phyloP scores from a whole-genome alignment of 1,284 basidiomycete genomes.

The Irpex sp. region DNA sequence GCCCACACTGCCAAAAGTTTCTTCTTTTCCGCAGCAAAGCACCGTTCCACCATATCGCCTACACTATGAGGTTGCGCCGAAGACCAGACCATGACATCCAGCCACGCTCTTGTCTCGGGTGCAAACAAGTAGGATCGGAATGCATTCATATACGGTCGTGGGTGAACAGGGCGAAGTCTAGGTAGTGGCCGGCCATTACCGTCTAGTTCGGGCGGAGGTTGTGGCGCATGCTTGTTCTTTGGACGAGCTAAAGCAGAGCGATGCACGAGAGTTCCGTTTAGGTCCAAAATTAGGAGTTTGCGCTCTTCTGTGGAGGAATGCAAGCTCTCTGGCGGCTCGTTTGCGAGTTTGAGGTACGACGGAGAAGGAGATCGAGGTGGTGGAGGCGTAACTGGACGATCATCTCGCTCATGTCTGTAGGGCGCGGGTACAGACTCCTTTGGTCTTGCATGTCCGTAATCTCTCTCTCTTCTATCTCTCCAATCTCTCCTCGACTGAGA shows the following conservation, averaged over 20 bases:
- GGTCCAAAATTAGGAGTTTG: slow-evolving; percentile 77
- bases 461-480: background rate
- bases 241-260: slow-evolving; percentile 42
- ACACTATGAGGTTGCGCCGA: slow-evolving; percentile 83
- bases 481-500: background rate
- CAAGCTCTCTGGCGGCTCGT: slow-evolving; percentile 23
- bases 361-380: slow-evolving; percentile 24
- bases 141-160: slow-evolving; percentile 67
- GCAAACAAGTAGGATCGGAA: slow-evolving; percentile 67
- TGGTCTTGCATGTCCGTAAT: background rate
- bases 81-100: slow-evolving; percentile 87
- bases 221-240: slow-evolving; percentile 16
- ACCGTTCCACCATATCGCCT: slow-evolving; percentile 60
- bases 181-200: slow-evolving; percentile 16
- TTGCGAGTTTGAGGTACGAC: slow-evolving; percentile 25
- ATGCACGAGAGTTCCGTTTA: slow-evolving; percentile 81
- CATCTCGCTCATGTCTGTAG: background rate
- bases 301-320: slow-evolving; percentile 34
- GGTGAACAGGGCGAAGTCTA: slow-evolving; percentile 41
- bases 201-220: slow-evolving; percentile 3
- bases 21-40: slow-evolving; percentile 43
- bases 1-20: slow-evolving; percentile 72
- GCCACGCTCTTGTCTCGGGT: slow-evolving; percentile 49
- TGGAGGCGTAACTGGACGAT: slow-evolving; percentile 21
- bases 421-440: background rate